phyloP scores from a whole-genome alignment of 2,329 filamentous ascomycete species.

The Septoria petroselini region DNA sequence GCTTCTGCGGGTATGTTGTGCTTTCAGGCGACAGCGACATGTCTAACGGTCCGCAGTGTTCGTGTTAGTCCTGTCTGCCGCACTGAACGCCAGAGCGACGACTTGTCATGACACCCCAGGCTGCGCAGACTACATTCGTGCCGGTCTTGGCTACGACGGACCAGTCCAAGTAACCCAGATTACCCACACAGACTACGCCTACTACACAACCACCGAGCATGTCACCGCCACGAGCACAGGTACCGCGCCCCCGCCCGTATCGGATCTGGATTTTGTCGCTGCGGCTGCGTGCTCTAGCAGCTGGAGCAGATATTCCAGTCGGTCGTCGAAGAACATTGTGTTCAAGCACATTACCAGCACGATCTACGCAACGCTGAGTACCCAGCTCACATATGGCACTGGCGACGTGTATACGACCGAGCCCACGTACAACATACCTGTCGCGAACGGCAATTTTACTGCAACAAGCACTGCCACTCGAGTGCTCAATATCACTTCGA shows the following conservation, averaged over 20 bases:
- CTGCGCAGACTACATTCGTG: constrained; percentile 19
- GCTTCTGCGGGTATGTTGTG: constrained; percentile 8
- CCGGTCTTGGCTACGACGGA: constrained; percentile 9
- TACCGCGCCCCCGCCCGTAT: not conserved
- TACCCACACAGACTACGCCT: not conserved
- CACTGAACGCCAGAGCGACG: constrained; percentile 2
- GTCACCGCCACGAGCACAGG: not conserved
- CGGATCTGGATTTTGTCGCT: not conserved
- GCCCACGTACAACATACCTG: constrained; percentile 15
- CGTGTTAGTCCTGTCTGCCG: not conserved
- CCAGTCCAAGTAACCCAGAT: constrained; percentile 1
- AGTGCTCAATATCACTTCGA: constrained; percentile 18
- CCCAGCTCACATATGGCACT: constrained; percentile 20
- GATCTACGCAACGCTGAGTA: constrained; percentile 7
- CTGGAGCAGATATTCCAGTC: constrained; percentile 5
- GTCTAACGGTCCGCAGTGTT: not conserved
- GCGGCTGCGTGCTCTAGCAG: constrained; percentile 10
- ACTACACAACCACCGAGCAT: not conserved
- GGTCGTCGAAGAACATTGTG: not conserved
- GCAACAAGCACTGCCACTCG: constrained; percentile 15
- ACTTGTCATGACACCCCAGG: not conserved
- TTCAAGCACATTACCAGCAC: constrained; percentile 6
- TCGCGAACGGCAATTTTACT: constrained; percentile 21
- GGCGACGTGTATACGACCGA: constrained; percentile 25
- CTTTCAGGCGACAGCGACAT: too few relatives aligned